Base-by-base conservation (phyloP, 345 rosid genomes). In the Linum lewisii region DNA sequence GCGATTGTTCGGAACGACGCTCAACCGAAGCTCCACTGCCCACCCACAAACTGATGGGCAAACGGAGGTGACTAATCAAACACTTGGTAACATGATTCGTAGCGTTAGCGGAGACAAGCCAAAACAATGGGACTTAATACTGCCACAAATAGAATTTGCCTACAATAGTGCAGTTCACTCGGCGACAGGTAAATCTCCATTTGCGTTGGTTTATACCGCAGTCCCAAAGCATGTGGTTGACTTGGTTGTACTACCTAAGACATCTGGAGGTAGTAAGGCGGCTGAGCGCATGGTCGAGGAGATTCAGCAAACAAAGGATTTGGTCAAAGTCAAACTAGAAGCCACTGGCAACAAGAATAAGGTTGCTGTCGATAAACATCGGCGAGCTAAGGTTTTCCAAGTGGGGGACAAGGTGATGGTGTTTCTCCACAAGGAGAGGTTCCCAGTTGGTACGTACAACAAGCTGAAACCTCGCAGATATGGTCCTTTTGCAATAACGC, bases 361-460 rank as follows among this genome's bases (percentile, higher is more conserved):
- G 16, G 53, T 49, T 49, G 53, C 1, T 15, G 53, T 18, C 16
- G 21, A 49, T 49, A 15, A 7, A 4, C 53, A 49, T 20, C n/a
- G 53, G 4, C n/a, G 53, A 20, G n/a, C 16, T 49, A 49, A 15
- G 19, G 0, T 49, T 15, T 49, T 49, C 16, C 6, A 49, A 7
- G 53, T 15, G 16, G 53, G 53, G n/a, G 53, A 49, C 21, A 20
- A 49, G n/a, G 53, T 49, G 53, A 49, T 49, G 53, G 53, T 49
- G 53, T 49, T 49, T 2, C 16, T 49, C 5, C 53, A 15, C 6
- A 49, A 49, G 21, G 53, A 49, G 1, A 5, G 53, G 4, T 49
- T 49, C 16, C 21, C 21, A 7, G 52, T 49, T 49, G 52, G 52
- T 19, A 4, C 52, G 19, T 49, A 49, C 52, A 4, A 5, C 4